Percentiles rank a stretch among this genome's conserved stretches.
These are phyloP conservation scores for Trichoderma gamsii DNA, from an alignment of 495 filamentous ascomycete species.

Conservation along the genomic window DNA sequence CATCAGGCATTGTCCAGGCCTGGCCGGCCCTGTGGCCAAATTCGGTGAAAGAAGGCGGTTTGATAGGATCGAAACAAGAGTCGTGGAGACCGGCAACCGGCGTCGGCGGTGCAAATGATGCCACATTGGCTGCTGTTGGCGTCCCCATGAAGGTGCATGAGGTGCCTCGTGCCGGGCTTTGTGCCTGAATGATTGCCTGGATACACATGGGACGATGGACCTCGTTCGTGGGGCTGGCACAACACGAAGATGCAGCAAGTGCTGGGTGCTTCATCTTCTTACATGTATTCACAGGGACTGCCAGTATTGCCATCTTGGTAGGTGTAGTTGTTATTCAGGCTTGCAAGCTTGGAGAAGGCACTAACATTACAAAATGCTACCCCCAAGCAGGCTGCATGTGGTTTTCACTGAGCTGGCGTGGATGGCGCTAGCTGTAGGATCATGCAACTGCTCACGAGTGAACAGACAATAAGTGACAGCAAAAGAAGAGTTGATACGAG, in stretches of 20 bases:
- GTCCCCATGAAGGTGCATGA: background rate
- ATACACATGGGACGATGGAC: background rate
- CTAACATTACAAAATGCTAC: background rate
- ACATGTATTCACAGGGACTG: background rate
- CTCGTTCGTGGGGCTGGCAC: background rate
- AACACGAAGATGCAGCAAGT: background rate
- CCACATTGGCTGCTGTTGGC: background rate
- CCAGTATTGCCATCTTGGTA: too few relatives aligned
- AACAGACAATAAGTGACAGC: background rate
- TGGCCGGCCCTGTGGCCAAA: background rate
- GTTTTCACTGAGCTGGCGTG: background rate
- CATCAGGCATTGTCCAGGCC: background rate
- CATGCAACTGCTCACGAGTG: background rate
- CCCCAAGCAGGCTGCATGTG: background rate
- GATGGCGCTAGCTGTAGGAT: background rate
- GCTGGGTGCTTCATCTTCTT: background rate
- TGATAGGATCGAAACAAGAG: background rate
- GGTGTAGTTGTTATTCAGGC: too few relatives aligned
- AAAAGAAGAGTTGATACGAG: background rate
- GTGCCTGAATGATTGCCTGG: conserved; percentile 3
- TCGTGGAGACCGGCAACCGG: background rate
- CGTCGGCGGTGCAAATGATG: conserved; percentile 5
- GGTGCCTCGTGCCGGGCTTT: background rate
- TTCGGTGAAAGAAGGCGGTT: background rate
- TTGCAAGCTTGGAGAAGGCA: background rate